Base-by-base conservation (phyloP, 2,329 filamentous ascomycete species). In the Colletotrichum chlorophyti region DNA sequence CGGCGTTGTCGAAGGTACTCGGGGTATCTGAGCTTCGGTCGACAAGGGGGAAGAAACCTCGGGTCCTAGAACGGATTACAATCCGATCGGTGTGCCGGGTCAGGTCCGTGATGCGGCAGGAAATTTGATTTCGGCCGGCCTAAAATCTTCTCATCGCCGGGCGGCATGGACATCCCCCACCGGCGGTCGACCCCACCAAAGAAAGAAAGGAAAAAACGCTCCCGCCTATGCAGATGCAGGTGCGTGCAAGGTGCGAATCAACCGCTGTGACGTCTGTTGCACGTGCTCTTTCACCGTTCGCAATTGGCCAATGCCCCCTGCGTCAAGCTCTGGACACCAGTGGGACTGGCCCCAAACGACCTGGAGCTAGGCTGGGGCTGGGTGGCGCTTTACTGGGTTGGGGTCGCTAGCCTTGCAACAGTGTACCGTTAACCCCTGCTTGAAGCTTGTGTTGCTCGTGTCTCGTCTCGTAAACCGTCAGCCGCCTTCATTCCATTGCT, bases 271-370 rank as follows among this genome's bases (percentile, higher is more conserved):
- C 58, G 58, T 58, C 46, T 24, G 41, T 11, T 19, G 47, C 58
- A 61, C 58, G 58, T 61, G 58, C 58, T 29, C 27, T 21, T 52
- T 32, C 21, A 15, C 42, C 29, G 46, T 24, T 52, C 27, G 6
- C 46, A 34, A 61, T 61, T 61, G 58, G 58, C 37, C 58, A 61
- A 61, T 61, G 46, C 40, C 34, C 53, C 53, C 29, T 51, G 32
- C 37, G 21, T 34, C 34, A 21, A 58, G 47, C 24, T 53, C 34
- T 58, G 53, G 41, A 31, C 41, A 52, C 26, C 29, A 41, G 58
- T 23, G 46, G 42, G 19, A 58, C 53, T 31, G 42, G 46, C 32
- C 34, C 53, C 46, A 27, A 15, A 45, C 40, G 11, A 11, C 43
- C 51, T 40, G 31, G 43, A 59, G 37, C 51, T 45, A 49, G 23